Evolutionary conservation across 805 yeast genomes (phyloP), one percentile per base, ranked within the genome.

Genomic region (Candida piceae): DNA sequence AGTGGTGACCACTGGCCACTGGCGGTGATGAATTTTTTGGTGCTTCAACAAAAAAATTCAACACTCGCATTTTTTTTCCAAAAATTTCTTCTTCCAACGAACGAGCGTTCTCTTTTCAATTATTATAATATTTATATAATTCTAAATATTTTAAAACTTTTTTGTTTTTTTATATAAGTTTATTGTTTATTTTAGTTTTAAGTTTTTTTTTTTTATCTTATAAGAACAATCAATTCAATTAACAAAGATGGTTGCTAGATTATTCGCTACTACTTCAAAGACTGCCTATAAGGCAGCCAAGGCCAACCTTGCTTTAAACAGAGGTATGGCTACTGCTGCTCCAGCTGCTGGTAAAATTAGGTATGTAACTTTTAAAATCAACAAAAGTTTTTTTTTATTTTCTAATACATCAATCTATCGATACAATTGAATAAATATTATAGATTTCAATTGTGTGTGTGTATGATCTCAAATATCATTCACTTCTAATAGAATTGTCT

Each of bases 231-330:
- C 40, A 32, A 38, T 38, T 38, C 45, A 41, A 41, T 38, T 41
- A 38, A 33, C 38, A 34, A 54, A 50, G 50, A 59, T 59, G 64
- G 64, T 59, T 57, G 64, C 80, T 64, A 74, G 78, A 69, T 66
- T 74, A 60, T 74, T 72, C 63, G 68, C 74, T 63, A 67, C 78
- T 57, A 58, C 78, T 61, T 78, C 95, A 57, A 87, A 88, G 71
- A 75, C 84, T 63, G 95, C 95, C 60, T 78, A 83, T 70, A 78
- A 80, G 69, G 89, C 90, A 57, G 94, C 88, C 60, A 84, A 79
- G 75, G 86, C 88, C 65, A 80, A 81, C 74, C 58, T 69, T 62
- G 74, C 80, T 66, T 78, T 82, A 69, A 70, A 69, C 72, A 81
- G 86, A 70, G 76, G 79, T 66, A 70, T 80, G 67, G 88, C 89